Evolutionary conservation across 2,329 filamentous ascomycete genomes (phyloP), one percentile per base, ranked within the genome.

Genomic region (Cladophialophora immunda): DNA sequence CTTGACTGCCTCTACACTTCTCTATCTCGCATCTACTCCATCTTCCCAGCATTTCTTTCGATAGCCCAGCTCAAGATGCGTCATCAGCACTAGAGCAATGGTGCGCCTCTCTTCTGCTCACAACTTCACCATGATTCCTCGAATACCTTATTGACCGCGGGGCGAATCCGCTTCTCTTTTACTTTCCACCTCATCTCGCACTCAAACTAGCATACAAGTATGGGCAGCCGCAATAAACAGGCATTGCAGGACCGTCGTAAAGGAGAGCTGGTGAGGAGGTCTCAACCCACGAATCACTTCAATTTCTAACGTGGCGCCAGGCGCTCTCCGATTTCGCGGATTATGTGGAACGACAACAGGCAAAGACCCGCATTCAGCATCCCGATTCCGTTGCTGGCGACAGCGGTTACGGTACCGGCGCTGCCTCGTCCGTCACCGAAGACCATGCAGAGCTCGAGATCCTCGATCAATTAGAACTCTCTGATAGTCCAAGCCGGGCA

Each of bases 281-380:
- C 38, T 45, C 38, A 32, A 56, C 58, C 38, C 70, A 22, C n/a
- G 59, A 32, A 32, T 58, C n/a, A 56, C 27, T 36, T 32, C 36
- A 53, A 27, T 29, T 45, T 57, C 59, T 62, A 41, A 67, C 54
- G 59, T 57, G 17, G 15, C 45, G 62, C 47, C 64, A 89, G 87
- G 94, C 94, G 13, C 86, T 99, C 64, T 95, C 92, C 82, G 95
- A 98, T 74, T 99, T 99, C 78, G 93, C 94, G 78, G 95, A 99
- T 75, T 98, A 97, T 75, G 95, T 97, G 71, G 93, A 98, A 79
- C 91, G 93, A 78, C 94, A 98, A 78, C 95, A 98, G 79, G 89
- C 89, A 27, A 70, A 70, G 45, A 77, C 75, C 29, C 79, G 80
- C 50, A 74, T 76, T 55, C 80, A 79, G 50, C 77, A 78, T 47